Base-by-base conservation (phyloP, 805 yeast species). In the Metschnikowia shivogae region DNA sequence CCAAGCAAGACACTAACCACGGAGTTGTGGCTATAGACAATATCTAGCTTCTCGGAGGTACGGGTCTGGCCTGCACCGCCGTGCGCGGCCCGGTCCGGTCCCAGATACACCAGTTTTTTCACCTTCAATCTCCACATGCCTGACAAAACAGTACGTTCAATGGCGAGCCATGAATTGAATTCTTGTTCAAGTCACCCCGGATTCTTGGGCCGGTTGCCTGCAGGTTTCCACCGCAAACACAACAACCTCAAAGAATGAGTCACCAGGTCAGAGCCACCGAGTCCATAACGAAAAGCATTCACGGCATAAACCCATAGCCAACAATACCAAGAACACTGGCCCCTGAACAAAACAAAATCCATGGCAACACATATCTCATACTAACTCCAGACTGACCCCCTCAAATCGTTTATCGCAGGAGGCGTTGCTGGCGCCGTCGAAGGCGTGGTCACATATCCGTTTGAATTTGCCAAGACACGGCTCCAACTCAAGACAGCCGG, bases 391-490 rank as follows among this genome's bases (percentile, higher is more conserved):
- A 59, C 76, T 11, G 92, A 85, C 61, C 92, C 93, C 2, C 59
- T 78, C 49, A 81, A 85, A 57, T 88, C 97, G 1, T 89, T 92
- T 59, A 72, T 90, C 24, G 98, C 97, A 6, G 99, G 99, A 45
- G 97, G 97, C 43, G 75, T 86, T 0, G 99, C 98, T 0, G 99
- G 98, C 46, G 98, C 96, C 22, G 82, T 90, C 28, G 99, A 92
- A 68, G 97, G 97, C 29, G 80, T 80, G 33, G 76, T 87, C 37
- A 92, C 98, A 0, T 92, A 89, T 63, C 99, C 99, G 3, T 93
- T 93, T 65, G 99, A 92, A 65, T 92, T 90, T 69, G 96, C 98
- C 37, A 92, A 92, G 62, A 92, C 99, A 3, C 73, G 98, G 50
- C 72, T 93, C 36, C 99, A 92, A 68, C 74, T 92, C 45, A 84